Evolutionary conservation across 495 filamentous ascomycete genomes (phyloP), one percentile per base, ranked within the genome.

Genomic region (Alectoria sarmentosa): DNA sequence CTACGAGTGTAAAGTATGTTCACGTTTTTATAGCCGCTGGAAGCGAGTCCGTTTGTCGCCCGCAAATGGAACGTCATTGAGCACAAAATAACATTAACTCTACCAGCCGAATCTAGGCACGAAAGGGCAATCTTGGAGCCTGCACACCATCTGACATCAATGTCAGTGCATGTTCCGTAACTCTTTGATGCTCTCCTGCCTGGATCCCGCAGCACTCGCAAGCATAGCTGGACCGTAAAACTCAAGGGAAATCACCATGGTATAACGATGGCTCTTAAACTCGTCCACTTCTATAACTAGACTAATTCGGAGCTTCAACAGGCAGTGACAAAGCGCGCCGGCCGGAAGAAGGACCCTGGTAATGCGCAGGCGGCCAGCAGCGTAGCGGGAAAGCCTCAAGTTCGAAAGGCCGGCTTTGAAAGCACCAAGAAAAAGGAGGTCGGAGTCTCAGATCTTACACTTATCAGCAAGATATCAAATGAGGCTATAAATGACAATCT

Each of bases 401-500:
- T 95, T 68, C 93, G 91, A 77, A 98, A 97, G 79, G 95, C 95
- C 58, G 88, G 87, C 30, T 99, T 93, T 76, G 95, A 99, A 76
- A 91, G 84, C 30, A 89, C 86, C 61, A 97, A 96, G 84, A 98
- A 97, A 86, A 98, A 96, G 84, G 92, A 98, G 76, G 93, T 98
- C 67, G 95, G 95, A 62, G 93, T 99, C 36, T 96, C 95, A 26
- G 95, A 99, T 82, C 82, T 99, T 69, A 99, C 95, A 8, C 81
- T 99, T 66, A 88, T 99, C 70, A 96, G 91, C 78, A 97, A 98
- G 78, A 94, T 99, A 66, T 94, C 92, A 65, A 96, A 98, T 73
- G 95, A 99, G 75, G 92, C 92, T 23, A 99, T 99, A 79, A 99
- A 99, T 77, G 93, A 97, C 63, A 99, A 99, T 76, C 72, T 99